These are phyloP conservation scores for Colletotrichum lindemuthianum DNA, from an alignment of 2,329 filamentous ascomycete genomes.

Conservation along the genomic window DNA sequence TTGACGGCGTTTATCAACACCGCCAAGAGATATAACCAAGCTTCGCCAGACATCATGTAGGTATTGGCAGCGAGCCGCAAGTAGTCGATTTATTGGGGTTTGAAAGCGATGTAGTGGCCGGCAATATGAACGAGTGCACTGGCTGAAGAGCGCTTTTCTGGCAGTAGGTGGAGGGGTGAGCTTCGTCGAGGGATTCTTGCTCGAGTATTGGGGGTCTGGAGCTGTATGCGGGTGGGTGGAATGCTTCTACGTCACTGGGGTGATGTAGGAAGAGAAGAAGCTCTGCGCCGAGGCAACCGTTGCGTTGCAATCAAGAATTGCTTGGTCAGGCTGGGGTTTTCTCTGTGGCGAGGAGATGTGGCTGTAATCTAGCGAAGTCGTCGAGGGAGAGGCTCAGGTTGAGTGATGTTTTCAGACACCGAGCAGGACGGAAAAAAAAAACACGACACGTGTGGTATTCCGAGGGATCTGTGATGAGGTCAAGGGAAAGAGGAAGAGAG, in stretches of 20 bases:
- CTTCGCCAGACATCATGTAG: constrained; percentile 88
- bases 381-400: not conserved
- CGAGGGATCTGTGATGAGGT: constrained; percentile 18
- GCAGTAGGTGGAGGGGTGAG: constrained; percentile 22
- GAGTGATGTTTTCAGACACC: too few species aligned
- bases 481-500: not conserved
- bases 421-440: not conserved
- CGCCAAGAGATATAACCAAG: constrained; percentile 96
- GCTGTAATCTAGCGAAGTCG: constrained; percentile 8
- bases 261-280: constrained; percentile 27
- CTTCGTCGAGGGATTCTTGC: constrained; percentile 4
- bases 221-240: constrained; percentile 29
- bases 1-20: constrained; percentile 99
- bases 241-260: constrained; percentile 35
- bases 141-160: constrained; percentile 14
- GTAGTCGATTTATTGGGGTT: not conserved
- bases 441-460: constrained; percentile 26
- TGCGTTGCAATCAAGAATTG: constrained; percentile 12
- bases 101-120: constrained; percentile 14
- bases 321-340: not conserved
- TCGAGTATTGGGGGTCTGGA: constrained; percentile 26
- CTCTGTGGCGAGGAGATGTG: constrained; percentile 5
- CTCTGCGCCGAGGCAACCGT: constrained; percentile 23
- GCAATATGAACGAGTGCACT: not conserved
- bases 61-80: constrained; percentile 32